Evolutionary conservation across 2,329 filamentous ascomycete genomes (phyloP).

Genomic region (Talaromyces pinophilus): DNA sequence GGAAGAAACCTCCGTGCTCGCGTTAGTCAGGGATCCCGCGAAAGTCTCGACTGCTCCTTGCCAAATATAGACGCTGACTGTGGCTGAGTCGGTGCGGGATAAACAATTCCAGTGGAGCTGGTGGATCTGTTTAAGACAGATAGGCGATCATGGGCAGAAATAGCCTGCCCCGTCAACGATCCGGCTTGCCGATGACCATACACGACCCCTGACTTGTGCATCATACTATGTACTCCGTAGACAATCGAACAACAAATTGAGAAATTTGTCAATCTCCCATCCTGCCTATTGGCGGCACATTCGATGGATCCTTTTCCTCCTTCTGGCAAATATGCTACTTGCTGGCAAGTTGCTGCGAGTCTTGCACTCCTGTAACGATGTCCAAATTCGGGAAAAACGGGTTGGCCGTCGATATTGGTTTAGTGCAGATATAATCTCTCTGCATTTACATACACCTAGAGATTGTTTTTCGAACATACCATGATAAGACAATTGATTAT

Average conservation of each 20-base stretch:
- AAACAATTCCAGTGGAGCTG: not conserved
- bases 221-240: not conserved
- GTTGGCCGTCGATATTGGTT: not conserved
- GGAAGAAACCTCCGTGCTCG: not conserved
- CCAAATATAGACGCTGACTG: constrained; percentile 9
- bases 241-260: not conserved
- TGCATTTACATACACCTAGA: not conserved
- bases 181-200: constrained; percentile 9
- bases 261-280: not conserved
- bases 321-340: not conserved
- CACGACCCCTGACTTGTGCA: not conserved
- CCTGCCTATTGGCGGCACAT: not conserved
- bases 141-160: constrained; percentile 8
- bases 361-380: not conserved
- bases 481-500: not conserved
- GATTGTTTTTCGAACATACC: not conserved
- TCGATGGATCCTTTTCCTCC: not conserved
- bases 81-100: constrained; percentile 7
- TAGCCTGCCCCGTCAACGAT: constrained; percentile 1
- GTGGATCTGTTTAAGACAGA: not conserved
- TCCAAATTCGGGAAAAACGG: not conserved
- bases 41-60: constrained; percentile 10
- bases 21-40: constrained; percentile 1
- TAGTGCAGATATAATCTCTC: not conserved
- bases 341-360: not conserved